Percentiles rank a stretch among this genome's conserved stretches.
Conservation (phyloP, 2,329 filamentous ascomycete species). For the Trichophyton simii region DNA sequence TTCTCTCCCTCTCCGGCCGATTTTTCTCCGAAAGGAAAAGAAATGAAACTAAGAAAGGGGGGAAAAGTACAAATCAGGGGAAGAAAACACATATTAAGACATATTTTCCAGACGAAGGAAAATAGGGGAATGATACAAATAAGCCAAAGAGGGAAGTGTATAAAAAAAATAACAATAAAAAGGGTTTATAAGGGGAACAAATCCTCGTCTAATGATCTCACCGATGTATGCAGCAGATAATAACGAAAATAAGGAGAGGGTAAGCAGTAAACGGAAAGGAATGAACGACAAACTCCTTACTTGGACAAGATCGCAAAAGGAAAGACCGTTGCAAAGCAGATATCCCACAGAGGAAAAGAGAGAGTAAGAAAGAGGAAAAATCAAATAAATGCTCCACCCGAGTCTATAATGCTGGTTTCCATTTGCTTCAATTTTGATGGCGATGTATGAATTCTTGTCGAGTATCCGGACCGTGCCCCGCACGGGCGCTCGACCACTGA, state of each 20-base stretch:
- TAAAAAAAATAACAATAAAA: neutral
- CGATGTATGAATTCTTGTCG: slow-evolving; percentile 1
- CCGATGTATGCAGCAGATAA: slow-evolving; percentile 7
- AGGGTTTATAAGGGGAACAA: neutral
- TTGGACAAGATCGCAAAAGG: neutral
- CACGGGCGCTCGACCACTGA: slow-evolving; percentile 9
- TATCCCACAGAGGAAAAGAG: slow-evolving; percentile 1
- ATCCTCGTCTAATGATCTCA: slow-evolving; percentile 4
- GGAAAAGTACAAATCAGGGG: neutral
- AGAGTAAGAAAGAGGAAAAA: neutral
- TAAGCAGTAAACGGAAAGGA: neutral
- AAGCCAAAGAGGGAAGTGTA: neutral
- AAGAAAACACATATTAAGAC: slow-evolving; percentile 3
- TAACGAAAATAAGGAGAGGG: neutral
- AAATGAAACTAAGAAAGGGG: slow-evolving; percentile 3
- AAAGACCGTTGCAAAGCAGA: slow-evolving; percentile 1
- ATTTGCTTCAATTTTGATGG: slow-evolving; percentile 7
- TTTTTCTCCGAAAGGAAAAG: slow-evolving; percentile 4
- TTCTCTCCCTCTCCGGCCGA: neutral
- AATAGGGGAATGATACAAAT: slow-evolving; percentile 2
- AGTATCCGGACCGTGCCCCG: slow-evolving; percentile 12
- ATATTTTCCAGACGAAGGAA: slow-evolving; percentile 6
- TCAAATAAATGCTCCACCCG: slow-evolving; percentile 12
- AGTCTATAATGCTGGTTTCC: slow-evolving; percentile 16
- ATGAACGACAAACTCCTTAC: neutral